A percentile compares a stretch with the other conserved stretches of the same genome.
Conservation (phyloP, 177 flowering plant species). For the Vitis hybrid region DNA sequence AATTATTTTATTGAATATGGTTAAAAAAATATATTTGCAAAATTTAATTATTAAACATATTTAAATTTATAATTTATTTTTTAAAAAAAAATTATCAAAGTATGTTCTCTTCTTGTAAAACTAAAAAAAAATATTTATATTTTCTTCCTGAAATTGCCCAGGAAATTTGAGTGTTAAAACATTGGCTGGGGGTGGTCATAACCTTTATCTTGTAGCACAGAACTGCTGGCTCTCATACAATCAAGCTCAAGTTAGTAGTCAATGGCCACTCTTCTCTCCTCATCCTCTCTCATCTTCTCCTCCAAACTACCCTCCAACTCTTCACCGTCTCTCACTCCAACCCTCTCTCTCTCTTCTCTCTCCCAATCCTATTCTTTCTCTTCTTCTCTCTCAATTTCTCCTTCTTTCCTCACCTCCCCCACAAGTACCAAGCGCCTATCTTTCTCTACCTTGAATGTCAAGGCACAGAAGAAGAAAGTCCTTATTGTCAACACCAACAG, state of each 20-base stretch:
- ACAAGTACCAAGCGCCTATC: slow-evolving; percentile 16
- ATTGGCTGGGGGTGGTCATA: not conserved
- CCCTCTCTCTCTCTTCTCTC: slow-evolving; percentile 23
- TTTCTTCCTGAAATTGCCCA: too few relatives aligned
- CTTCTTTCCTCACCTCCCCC: slow-evolving; percentile 25
- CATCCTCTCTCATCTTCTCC: slow-evolving; percentile 26
- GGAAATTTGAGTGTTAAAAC: not conserved
- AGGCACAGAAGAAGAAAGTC: slow-evolving; percentile 80
- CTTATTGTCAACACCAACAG: slow-evolving; percentile 89
- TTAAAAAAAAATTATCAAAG: too few relatives aligned
- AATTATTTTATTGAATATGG: too few relatives aligned
- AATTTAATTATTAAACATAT: too few relatives aligned
- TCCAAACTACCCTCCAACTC: slow-evolving; percentile 16
- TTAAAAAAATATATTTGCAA: too few relatives aligned
- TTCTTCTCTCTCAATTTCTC: slow-evolving; percentile 47
- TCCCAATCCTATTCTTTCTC: slow-evolving; percentile 26
- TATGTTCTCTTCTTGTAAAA: too few relatives aligned
- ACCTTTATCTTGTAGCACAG: slow-evolving; percentile 16
- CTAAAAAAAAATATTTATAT: too few relatives aligned
- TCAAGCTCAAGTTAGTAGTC: slow-evolving; percentile 6
- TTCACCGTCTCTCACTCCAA: slow-evolving; percentile 24
- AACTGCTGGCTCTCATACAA: slow-evolving; percentile 31
- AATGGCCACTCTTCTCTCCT: slow-evolving; percentile 57
- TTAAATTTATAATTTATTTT: too few relatives aligned
- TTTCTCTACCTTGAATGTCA: slow-evolving; percentile 38